Conservation (phyloP, 306 rosid genomes). For the Prunus persica region Prunus_persica_NCBIv2 NC_034010.1:3869001-3869500, state of each 20-base stretch:
- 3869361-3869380: no score
- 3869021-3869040: background rate
- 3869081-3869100: background rate
- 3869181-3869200: background rate
- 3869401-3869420: no score
- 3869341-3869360: no score
- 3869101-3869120: background rate
- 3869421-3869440: no score
- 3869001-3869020: background rate
- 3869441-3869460: no score
- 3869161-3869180: background rate
- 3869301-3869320: no score
- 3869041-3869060: background rate
- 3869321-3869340: no score
- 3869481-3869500: no score
- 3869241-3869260: conserved; percentile 69
- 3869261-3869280: conserved; percentile 72
- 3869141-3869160: background rate
- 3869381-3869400: no score
- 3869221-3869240: conserved; percentile 62
- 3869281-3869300: conserved; percentile 49
- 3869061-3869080: background rate
- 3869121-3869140: background rate
- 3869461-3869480: no score
- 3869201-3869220: conserved; percentile 66